These are phyloP conservation scores for Tulasnella sp. DNA, from an alignment of 768 basidiomycete species.

Conservation along the genomic window DNA sequence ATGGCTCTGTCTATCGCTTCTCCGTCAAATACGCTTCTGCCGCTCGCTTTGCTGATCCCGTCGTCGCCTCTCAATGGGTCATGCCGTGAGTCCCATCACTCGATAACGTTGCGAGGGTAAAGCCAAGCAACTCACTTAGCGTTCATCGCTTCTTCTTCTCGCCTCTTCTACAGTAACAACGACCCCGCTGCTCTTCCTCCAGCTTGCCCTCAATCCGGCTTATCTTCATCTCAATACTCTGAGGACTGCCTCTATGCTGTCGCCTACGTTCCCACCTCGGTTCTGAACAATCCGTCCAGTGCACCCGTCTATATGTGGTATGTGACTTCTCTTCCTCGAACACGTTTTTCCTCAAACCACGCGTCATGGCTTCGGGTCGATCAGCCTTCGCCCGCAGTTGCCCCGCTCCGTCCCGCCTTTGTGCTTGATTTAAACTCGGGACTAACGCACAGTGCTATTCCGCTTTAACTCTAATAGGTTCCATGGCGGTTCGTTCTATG, in stretches of 20 bases:
- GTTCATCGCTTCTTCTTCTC: slow-evolving; percentile 6
- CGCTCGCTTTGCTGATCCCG: slow-evolving; percentile 56
- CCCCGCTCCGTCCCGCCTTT: slow-evolving; percentile 5
- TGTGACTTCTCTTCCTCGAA: slow-evolving; percentile 30
- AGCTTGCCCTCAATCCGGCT: slow-evolving; percentile 63
- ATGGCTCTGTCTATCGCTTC: slow-evolving; percentile 51
- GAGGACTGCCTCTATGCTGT: slow-evolving; percentile 84
- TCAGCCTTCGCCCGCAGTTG: not conserved
- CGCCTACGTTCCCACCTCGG: slow-evolving; percentile 57
- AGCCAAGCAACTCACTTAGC: not conserved
- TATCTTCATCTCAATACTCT: slow-evolving; percentile 43
- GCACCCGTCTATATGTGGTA: slow-evolving; percentile 61
- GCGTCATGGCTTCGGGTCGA: not conserved
- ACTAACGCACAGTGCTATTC: not conserved
- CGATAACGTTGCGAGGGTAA: not conserved
- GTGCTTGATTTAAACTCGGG: not conserved
- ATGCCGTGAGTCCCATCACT: slow-evolving; percentile 52
- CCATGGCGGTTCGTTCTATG: slow-evolving; percentile 77
- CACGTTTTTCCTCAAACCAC: not conserved
- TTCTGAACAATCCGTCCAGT: slow-evolving; percentile 32
- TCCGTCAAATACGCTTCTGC: slow-evolving; percentile 65
- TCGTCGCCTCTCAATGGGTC: slow-evolving; percentile 52
- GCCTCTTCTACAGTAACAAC: slow-evolving; percentile 29
- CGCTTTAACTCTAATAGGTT: slow-evolving; percentile 48
- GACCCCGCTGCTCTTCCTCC: slow-evolving; percentile 57